These are phyloP conservation scores for Cerioporus squamosus DNA, from an alignment of 1,284 basidiomycete species.

Conservation along the genomic window DNA sequence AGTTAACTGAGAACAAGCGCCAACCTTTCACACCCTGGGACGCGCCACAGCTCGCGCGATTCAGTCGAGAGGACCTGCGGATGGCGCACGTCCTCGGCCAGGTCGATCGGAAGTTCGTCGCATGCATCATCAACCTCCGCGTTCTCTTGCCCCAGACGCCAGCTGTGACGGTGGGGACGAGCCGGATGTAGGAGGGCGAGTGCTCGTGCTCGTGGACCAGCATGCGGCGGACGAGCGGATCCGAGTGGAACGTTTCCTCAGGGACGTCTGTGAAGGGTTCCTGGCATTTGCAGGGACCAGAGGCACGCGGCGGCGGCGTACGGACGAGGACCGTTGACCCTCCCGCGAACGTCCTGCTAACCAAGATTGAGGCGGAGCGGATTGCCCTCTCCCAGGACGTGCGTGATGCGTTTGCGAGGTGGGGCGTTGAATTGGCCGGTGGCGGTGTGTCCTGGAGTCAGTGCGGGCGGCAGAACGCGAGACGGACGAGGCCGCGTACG, in stretches of 20 bases:
- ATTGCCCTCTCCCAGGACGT: constrained; percentile 47
- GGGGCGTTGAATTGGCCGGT: constrained; percentile 71
- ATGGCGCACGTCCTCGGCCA: constrained; percentile 73
- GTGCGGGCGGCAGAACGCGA: not conserved
- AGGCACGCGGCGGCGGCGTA: constrained; percentile 34
- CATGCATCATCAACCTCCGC: constrained; percentile 53
- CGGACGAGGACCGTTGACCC: constrained; percentile 51
- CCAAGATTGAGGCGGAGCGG: constrained; percentile 58
- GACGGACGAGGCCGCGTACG: constrained; percentile 46
- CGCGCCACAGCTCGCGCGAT: constrained; percentile 37
- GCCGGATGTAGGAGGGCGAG: not conserved
- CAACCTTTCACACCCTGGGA: constrained; percentile 11
- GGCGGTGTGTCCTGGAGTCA: not conserved
- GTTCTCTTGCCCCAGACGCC: not conserved
- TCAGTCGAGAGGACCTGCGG: constrained; percentile 56
- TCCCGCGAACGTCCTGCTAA: constrained; percentile 63
- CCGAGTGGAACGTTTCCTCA: constrained; percentile 83
- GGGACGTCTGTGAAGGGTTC: constrained; percentile 71
- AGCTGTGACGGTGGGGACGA: not conserved
- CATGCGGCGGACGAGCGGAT: constrained; percentile 95
- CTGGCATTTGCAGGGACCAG: constrained; percentile 13
- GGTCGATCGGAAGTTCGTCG: constrained; percentile 89
- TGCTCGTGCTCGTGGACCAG: constrained; percentile 89
- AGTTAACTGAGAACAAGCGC: not conserved
- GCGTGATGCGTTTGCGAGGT: constrained; percentile 58